Conservation (phyloP, 2,329 filamentous ascomycete genomes). For the Grosmannia penicillata region DNA sequence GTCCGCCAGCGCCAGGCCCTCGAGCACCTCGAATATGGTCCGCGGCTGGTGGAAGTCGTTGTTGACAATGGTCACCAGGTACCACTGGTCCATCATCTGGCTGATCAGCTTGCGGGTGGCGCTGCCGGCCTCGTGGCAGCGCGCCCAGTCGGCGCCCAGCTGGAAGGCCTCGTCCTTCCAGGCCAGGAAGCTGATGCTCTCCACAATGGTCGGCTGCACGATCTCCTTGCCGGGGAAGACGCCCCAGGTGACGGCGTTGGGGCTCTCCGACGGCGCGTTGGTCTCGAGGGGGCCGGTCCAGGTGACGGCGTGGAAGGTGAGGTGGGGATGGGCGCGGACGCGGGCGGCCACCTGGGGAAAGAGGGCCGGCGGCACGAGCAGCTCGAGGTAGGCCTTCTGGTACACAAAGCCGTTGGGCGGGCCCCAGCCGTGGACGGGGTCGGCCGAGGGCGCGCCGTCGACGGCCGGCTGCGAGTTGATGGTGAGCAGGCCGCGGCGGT, state of each 20-base stretch:
- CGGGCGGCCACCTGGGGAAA: slow-evolving; percentile 64
- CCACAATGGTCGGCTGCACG: slow-evolving; percentile 98
- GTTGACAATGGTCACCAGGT: slow-evolving; percentile 91
- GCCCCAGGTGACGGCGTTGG: slow-evolving; percentile 98
- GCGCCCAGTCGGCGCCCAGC: slow-evolving; percentile 84
- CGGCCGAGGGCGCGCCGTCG: slow-evolving; percentile 74
- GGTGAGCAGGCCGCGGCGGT: slow-evolving; percentile 74
- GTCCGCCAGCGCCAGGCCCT: slow-evolving; percentile 56
- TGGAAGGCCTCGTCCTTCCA: slow-evolving; percentile 98
- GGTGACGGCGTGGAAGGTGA: slow-evolving; percentile 91
- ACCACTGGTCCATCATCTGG: slow-evolving; percentile 78
- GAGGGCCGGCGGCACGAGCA: slow-evolving; percentile 69
- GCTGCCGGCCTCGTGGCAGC: slow-evolving; percentile 66
- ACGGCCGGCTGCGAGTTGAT: slow-evolving; percentile 97
- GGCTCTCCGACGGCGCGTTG: slow-evolving; percentile 72
- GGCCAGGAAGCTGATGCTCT: slow-evolving; percentile 91
- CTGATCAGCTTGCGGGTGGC: slow-evolving; percentile 70
- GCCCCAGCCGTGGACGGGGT: slow-evolving; percentile 86
- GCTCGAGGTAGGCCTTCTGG: slow-evolving; percentile 92
- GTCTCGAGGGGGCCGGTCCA: slow-evolving; percentile 69
- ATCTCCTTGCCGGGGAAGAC: slow-evolving; percentile 98
- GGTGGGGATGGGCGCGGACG: slow-evolving; percentile 61
- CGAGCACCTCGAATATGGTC: slow-evolving; percentile 75
- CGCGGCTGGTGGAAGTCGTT: slow-evolving; percentile 87
- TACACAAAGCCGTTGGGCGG: slow-evolving; percentile 93